These are phyloP conservation scores for Fusarium sp. DNA, from an alignment of 2,329 filamentous ascomycete genomes.

Conservation along the genomic window DNA sequence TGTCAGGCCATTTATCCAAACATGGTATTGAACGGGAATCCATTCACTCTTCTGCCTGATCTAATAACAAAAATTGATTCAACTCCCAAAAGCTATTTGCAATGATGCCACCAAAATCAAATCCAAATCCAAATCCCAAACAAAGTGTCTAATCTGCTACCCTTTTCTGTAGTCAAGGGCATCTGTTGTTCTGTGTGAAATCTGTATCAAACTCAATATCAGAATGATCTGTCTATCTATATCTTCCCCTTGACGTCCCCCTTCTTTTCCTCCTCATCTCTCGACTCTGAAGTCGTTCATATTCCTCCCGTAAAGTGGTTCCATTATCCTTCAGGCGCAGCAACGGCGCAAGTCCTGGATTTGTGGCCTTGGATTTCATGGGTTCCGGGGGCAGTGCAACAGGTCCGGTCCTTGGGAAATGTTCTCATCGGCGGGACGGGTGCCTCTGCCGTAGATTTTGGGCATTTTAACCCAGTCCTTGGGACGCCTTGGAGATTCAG, in stretches of 20 bases:
- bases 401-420: conserved; percentile 35
- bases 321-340: conserved; percentile 35
- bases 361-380: conserved; percentile 32
- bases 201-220: conserved; percentile 36
- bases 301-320: conserved; percentile 26
- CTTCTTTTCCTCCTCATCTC: conserved; percentile 13
- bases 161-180: conserved; percentile 47
- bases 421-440: conserved; percentile 34
- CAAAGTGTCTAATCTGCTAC: conserved; percentile 49
- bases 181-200: conserved; percentile 36
- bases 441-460: conserved; percentile 41
- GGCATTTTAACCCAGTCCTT: conserved; percentile 38
- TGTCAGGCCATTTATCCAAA: conserved; percentile 1
- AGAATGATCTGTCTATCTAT: conserved; percentile 35
- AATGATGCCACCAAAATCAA: conserved; percentile 25
- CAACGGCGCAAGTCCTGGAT: conserved; percentile 38
- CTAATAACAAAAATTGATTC: conserved; percentile 8
- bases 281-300: conserved; percentile 36
- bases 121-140: conserved; percentile 35
- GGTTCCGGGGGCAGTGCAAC: conserved; percentile 40
- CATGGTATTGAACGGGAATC: neutral
- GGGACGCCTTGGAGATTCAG: conserved; percentile 42
- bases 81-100: conserved; percentile 11
- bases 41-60: neutral
- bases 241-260: conserved; percentile 22